A percentile compares a stretch with the other conserved stretches of the same genome.
These are phyloP conservation scores for Termitomyces bulborhizus DNA, from an alignment of 768 basidiomycete genomes.

Conservation along the genomic window DNA sequence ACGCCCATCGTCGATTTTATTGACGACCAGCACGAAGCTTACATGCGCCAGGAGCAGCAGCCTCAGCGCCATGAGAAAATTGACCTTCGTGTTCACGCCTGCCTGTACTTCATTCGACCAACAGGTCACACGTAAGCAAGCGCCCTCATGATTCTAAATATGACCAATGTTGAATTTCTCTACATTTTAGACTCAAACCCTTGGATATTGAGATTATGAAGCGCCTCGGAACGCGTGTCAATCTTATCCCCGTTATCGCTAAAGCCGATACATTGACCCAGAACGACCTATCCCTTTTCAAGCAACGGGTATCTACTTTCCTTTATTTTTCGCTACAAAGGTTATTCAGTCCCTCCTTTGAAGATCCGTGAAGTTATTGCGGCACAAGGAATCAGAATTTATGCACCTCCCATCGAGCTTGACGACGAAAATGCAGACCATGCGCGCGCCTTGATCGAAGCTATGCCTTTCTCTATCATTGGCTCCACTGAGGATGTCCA, in stretches of 20 bases:
- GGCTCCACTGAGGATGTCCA: slow-evolving; percentile 94
- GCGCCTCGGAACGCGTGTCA: slow-evolving; percentile 94
- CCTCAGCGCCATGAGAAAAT: slow-evolving; percentile 93
- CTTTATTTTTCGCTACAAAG: slow-evolving; percentile 3
- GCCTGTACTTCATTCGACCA: slow-evolving; percentile 93
- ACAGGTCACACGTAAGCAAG: slow-evolving; percentile 93
- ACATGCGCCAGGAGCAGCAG: slow-evolving; percentile 98
- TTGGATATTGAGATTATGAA: slow-evolving; percentile 99
- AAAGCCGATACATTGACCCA: slow-evolving; percentile 98
- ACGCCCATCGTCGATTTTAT: slow-evolving; percentile 97
- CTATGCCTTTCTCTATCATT: slow-evolving; percentile 98
- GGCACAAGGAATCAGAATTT: slow-evolving; percentile 93
- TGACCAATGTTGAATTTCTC: slow-evolving; percentile 2
- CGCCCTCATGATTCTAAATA: slow-evolving; percentile 12
- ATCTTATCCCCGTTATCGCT: slow-evolving; percentile 95
- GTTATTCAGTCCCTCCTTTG: slow-evolving; percentile 5
- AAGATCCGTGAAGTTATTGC: slow-evolving; percentile 85
- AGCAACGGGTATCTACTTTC: slow-evolving; percentile 67
- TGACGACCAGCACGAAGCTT: slow-evolving; percentile 91
- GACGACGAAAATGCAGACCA: slow-evolving; percentile 88
- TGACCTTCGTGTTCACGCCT: slow-evolving; percentile 93
- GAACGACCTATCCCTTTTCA: slow-evolving; percentile 86
- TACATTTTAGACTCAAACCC: slow-evolving; percentile 70
- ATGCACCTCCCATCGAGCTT: slow-evolving; percentile 85
- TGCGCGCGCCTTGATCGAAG: slow-evolving; percentile 78